Evolutionary conservation across 345 rosid genomes (phyloP).

Genomic region (Ailanthus altissimus): DNA sequence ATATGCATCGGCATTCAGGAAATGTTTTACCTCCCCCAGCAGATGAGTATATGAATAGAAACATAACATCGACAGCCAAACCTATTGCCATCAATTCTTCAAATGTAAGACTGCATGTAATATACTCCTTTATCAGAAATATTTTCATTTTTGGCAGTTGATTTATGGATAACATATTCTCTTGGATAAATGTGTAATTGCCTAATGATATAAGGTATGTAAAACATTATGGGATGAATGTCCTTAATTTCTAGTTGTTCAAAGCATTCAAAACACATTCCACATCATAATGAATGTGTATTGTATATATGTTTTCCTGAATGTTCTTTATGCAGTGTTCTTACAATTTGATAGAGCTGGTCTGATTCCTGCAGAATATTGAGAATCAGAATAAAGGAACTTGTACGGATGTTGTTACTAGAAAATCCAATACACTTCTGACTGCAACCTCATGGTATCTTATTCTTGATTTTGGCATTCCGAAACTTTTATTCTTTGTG

Average conservation of each 20-base stretch:
- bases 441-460: conserved; percentile 78
- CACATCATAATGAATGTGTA: not conserved
- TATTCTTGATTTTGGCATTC: conserved; percentile 3
- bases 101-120: conserved; percentile 48
- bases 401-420: conserved; percentile 54
- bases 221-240: not conserved
- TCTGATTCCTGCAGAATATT: conserved; percentile 41
- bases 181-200: not conserved
- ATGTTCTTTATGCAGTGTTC: not conserved
- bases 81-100: conserved; percentile 51
- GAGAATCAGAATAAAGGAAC: conserved; percentile 46
- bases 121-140: not conserved
- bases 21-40: conserved; percentile 72
- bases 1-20: conserved; percentile 59
- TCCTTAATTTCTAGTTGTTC: not conserved
- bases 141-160: not conserved
- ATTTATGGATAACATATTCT: not conserved
- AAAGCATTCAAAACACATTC: not conserved
- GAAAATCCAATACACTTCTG: conserved; percentile 62
- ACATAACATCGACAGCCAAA: conserved; percentile 48
- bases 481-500: conserved; percentile 3
- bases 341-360: not conserved
- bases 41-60: conserved; percentile 46
- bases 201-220: not conserved
- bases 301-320: not conserved